phyloP scores from a whole-genome alignment of 2,329 filamentous ascomycete species.

The Capronia epimyces region DNA sequence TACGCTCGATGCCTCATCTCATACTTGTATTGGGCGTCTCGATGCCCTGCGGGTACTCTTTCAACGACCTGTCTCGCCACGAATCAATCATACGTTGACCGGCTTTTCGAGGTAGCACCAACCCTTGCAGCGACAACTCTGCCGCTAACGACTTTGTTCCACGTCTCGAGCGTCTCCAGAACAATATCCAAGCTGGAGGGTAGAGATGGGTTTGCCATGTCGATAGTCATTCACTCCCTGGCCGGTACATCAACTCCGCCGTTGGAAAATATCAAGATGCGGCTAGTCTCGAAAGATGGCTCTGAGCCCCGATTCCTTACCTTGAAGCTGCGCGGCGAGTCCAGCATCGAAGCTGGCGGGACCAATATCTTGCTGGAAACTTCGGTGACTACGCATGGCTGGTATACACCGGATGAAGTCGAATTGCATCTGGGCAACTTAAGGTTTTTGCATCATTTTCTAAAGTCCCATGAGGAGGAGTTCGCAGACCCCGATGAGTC shows the following conservation, averaged over 20 bases:
- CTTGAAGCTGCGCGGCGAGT: slow-evolving; percentile 48
- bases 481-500: neutral
- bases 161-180: slow-evolving; percentile 60
- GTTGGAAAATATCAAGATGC: slow-evolving; percentile 14
- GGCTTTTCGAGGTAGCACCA: slow-evolving; percentile 46
- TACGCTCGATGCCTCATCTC: slow-evolving; percentile 67
- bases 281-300: slow-evolving; percentile 16
- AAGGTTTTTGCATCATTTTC: slow-evolving; percentile 22
- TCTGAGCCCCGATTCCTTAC: slow-evolving; percentile 51
- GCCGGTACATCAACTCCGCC: slow-evolving; percentile 9
- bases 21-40: slow-evolving; percentile 42
- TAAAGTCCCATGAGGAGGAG: slow-evolving; percentile 8
- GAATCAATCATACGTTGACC: slow-evolving; percentile 36
- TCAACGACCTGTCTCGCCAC: slow-evolving; percentile 28
- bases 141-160: slow-evolving; percentile 69
- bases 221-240: slow-evolving; percentile 41
- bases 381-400: slow-evolving; percentile 21
- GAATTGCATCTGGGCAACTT: slow-evolving; percentile 23
- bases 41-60: slow-evolving; percentile 36
- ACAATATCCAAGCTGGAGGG: slow-evolving; percentile 64
- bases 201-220: slow-evolving; percentile 69
- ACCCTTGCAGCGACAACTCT: slow-evolving; percentile 59
- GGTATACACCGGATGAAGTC: slow-evolving; percentile 23
- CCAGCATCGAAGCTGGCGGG: slow-evolving; percentile 52
- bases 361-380: slow-evolving; percentile 34